phyloP scores from a whole-genome alignment of 2,329 filamentous ascomycete species.

The Trichoderma arundinaceum region DNA sequence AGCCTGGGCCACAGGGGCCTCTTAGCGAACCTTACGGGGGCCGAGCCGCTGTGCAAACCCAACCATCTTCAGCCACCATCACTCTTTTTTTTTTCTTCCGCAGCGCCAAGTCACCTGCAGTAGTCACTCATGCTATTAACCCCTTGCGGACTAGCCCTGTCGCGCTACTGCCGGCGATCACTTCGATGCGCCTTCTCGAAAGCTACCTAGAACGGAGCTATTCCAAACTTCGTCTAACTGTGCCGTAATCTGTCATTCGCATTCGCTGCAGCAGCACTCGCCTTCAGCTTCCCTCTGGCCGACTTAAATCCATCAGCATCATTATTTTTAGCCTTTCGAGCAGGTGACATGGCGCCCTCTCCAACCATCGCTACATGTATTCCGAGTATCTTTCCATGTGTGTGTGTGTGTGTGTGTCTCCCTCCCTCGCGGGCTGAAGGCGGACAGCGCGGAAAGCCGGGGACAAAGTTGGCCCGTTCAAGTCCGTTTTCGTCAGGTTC shows the following conservation, averaged over 20 bases:
- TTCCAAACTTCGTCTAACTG: conserved; percentile 14
- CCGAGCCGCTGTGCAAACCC: conserved; percentile 28
- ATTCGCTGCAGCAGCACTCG: background rate
- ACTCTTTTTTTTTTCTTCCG: background rate
- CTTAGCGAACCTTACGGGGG: conserved; percentile 29
- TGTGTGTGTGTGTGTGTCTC: background rate
- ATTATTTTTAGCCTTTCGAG: background rate
- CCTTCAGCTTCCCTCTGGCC: background rate
- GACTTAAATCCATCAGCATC: background rate
- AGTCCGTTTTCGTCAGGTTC: background rate
- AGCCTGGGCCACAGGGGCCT: conserved; percentile 18
- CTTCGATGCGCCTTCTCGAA: conserved; percentile 32
- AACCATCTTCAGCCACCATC: conserved; percentile 25
- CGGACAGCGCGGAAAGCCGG: background rate
- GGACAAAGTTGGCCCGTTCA: background rate
- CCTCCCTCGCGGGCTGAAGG: background rate
- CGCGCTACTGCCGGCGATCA: conserved; percentile 25
- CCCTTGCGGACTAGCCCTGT: background rate
- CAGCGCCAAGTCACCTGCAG: conserved; percentile 15
- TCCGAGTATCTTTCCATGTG: background rate
- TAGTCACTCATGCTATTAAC: background rate
- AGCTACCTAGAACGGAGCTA: conserved; percentile 29
- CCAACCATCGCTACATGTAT: background rate
- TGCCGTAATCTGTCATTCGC: conserved; percentile 6
- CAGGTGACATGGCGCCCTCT: background rate